Conservation (phyloP, 2,329 filamentous ascomycete species). For the Scortechinia acanthostroma region DNA sequence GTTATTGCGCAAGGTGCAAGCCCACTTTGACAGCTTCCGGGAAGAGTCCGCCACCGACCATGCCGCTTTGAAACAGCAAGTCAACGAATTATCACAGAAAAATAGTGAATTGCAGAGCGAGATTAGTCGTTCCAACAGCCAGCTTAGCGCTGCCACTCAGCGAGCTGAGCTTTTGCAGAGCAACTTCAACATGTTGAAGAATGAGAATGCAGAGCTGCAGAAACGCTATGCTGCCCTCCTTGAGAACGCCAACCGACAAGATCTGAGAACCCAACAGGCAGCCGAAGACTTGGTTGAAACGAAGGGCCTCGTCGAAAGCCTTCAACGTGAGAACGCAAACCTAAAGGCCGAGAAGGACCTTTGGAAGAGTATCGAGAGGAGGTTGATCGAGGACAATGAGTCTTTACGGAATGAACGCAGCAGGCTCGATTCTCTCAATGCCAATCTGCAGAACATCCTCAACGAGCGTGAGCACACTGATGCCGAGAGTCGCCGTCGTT, state of each 20-base stretch:
- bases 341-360: constrained; percentile 90
- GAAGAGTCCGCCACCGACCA: constrained; percentile 79
- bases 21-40: constrained; percentile 82
- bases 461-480: constrained; percentile 87
- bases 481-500: constrained; percentile 71
- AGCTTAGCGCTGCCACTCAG: constrained; percentile 74
- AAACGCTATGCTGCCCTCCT: constrained; percentile 72
- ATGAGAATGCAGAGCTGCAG: constrained; percentile 78
- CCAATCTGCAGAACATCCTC: constrained; percentile 78
- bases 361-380: constrained; percentile 87
- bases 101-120: constrained; percentile 78
- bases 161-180: constrained; percentile 83
- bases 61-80: constrained; percentile 75
- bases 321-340: constrained; percentile 85
- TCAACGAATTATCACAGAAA: constrained; percentile 73
- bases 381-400: constrained; percentile 83
- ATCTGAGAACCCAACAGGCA: constrained; percentile 81
- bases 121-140: constrained; percentile 71
- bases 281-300: constrained; percentile 88
- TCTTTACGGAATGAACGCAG: constrained; percentile 75
- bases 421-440: constrained; percentile 74
- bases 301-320: constrained; percentile 72
- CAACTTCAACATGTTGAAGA: constrained; percentile 78
- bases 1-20: constrained; percentile 78
- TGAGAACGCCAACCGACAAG: constrained; percentile 81